phyloP scores from a whole-genome alignment of 2,329 filamentous ascomycete species.

The Fusarium sp. region DNA sequence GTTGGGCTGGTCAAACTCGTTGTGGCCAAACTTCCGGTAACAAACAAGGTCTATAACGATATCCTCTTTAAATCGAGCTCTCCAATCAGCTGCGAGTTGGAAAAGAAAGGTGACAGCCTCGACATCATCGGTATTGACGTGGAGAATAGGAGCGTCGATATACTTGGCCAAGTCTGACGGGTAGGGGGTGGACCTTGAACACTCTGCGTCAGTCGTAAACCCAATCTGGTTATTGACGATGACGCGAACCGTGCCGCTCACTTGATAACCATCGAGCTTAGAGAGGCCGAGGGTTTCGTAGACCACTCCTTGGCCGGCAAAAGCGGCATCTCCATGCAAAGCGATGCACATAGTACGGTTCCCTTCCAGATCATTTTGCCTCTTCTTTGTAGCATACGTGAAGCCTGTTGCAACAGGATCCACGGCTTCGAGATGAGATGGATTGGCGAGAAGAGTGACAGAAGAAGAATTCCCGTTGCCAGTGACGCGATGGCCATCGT shows the following conservation, averaged over 20 bases:
- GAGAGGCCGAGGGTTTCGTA: constrained; percentile 99
- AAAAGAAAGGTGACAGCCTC: constrained; percentile 98
- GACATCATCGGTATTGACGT: constrained; percentile 97
- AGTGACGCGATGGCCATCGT: constrained; percentile 98
- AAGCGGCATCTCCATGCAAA: constrained; percentile 95
- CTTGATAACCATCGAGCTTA: constrained; percentile 92
- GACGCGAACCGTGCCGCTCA: constrained; percentile 94
- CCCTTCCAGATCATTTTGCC: constrained; percentile 90
- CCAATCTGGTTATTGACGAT: constrained; percentile 99
- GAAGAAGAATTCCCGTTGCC: constrained; percentile 96
- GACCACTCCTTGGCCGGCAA: constrained; percentile 94
- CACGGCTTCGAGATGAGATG: constrained; percentile 96
- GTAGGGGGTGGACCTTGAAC: constrained; percentile 96
- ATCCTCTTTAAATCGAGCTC: constrained; percentile 98
- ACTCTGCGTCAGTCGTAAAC: constrained; percentile 97
- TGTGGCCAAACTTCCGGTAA: constrained; percentile 98
- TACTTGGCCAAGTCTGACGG: constrained; percentile 99
- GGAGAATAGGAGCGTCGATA: constrained; percentile 97
- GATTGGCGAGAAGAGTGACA: constrained; percentile 94
- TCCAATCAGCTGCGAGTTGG: constrained; percentile 96
- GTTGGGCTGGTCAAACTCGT: constrained; percentile 98
- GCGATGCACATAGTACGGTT: constrained; percentile 85
- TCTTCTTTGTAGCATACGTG: constrained; percentile 95
- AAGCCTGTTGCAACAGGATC: constrained; percentile 97
- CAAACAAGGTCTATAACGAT: constrained; percentile 96